These are phyloP conservation scores for Scheffersomyces spartinae DNA, from an alignment of 805 yeast genomes.

Conservation along the genomic window DNA sequence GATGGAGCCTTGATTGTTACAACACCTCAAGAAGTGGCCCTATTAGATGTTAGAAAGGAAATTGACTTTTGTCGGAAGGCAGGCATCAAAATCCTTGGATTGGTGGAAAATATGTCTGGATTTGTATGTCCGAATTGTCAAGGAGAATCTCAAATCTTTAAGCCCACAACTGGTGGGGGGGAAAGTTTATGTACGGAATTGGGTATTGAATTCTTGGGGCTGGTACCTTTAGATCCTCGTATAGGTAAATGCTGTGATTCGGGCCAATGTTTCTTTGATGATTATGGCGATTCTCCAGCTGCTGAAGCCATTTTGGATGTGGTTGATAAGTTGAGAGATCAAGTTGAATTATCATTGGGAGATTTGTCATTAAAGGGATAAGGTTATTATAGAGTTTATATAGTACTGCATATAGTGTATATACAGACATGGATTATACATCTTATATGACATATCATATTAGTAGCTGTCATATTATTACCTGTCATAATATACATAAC, in stretches of 20 bases:
- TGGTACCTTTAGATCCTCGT: conserved; percentile 93
- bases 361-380: conserved; percentile 5
- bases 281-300: conserved; percentile 87
- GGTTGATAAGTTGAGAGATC: conserved; percentile 58
- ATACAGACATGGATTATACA: too few species aligned
- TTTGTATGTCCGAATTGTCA: conserved; percentile 94
- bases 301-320: conserved; percentile 76
- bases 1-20: conserved; percentile 95
- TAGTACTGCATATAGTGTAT: too few species aligned
- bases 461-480: too few species aligned
- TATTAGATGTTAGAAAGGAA: conserved; percentile 90
- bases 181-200: conserved; percentile 69
- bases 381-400: too few species aligned
- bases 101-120: conserved; percentile 97
- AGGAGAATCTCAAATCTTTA: conserved; percentile 81
- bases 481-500: too few species aligned
- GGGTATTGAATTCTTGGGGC: conserved; percentile 70
- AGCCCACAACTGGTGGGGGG: conserved; percentile 97
- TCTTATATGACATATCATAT: too few species aligned
- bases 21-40: conserved; percentile 96
- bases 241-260: conserved; percentile 81
- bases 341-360: conserved; percentile 25
- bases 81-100: conserved; percentile 70
- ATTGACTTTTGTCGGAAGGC: conserved; percentile 93
- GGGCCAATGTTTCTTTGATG: conserved; percentile 77